Conservation (phyloP, 495 filamentous ascomycete genomes). For the Podospora appendiculata region DNA sequence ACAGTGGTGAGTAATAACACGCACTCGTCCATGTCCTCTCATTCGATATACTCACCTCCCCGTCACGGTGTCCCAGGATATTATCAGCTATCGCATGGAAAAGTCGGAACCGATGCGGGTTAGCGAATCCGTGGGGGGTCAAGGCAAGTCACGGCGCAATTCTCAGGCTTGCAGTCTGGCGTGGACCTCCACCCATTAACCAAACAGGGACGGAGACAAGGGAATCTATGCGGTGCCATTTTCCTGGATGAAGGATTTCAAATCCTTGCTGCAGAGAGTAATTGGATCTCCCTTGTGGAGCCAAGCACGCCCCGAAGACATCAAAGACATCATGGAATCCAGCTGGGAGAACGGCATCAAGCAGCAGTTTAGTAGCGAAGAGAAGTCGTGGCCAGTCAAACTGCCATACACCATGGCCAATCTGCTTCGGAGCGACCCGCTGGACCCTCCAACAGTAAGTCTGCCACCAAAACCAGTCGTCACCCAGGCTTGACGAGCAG, state of each 20-base stretch:
- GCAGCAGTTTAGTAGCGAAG: slow-evolving; percentile 1
- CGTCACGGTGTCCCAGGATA: not conserved
- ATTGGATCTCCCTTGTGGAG: not conserved
- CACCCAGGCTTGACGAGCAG: not conserved
- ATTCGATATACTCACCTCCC: not conserved
- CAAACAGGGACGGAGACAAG: slow-evolving; percentile 4
- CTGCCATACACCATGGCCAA: not conserved
- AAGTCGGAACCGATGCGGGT: slow-evolving; percentile 2
- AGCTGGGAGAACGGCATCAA: slow-evolving; percentile 15
- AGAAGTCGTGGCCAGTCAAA: not conserved
- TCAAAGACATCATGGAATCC: not conserved
- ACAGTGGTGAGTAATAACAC: slow-evolving; percentile 4
- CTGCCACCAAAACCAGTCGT: not conserved
- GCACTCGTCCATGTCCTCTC: not conserved
- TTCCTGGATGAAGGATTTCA: slow-evolving; percentile 14
- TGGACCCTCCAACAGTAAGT: not conserved
- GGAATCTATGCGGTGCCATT: slow-evolving; percentile 11
- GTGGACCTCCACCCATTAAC: too few species aligned
- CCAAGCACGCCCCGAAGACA: not conserved
- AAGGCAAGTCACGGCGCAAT: too few species aligned
- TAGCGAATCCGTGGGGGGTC: slow-evolving; percentile 8
- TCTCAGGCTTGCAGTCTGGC: too few species aligned
- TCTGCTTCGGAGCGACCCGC: not conserved
- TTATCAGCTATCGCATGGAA: slow-evolving; percentile 12
- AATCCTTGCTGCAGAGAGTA: not conserved